phyloP scores from a whole-genome alignment of 2,329 filamentous ascomycete species.

The Hyphodiscus sp. region DNA sequence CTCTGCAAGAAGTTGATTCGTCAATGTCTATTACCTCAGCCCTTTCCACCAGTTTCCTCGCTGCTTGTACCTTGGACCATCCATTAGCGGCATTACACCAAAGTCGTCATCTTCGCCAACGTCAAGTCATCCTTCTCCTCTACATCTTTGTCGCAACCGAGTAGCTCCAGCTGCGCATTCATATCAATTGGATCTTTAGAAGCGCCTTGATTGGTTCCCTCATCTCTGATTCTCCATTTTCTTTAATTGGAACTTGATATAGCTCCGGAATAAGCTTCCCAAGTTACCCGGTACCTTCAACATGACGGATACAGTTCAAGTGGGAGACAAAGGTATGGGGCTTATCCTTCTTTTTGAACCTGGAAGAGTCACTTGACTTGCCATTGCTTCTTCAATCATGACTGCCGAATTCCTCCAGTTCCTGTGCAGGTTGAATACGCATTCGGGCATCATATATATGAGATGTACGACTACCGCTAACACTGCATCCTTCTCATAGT shows the following conservation, averaged over 20 bases:
- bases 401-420: not conserved
- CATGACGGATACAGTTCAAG: slow-evolving; percentile 42
- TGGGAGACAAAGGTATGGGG: slow-evolving; percentile 42
- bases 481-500: slow-evolving; percentile 36
- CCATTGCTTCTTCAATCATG: not conserved
- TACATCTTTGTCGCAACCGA: slow-evolving; percentile 21
- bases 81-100: not conserved
- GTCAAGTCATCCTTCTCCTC: slow-evolving; percentile 10
- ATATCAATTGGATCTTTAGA: slow-evolving; percentile 3
- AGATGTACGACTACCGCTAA: not conserved
- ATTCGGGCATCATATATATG: no score
- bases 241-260: not conserved
- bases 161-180: slow-evolving; percentile 15
- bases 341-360: slow-evolving; percentile 1
- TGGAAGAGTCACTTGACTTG: not conserved
- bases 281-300: slow-evolving; percentile 11
- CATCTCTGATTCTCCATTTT: not conserved
- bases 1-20: not conserved
- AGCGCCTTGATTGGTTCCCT: slow-evolving; percentile 12
- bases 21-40: not conserved
- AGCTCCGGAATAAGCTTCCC: slow-evolving; percentile 3
- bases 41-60: slow-evolving; percentile 1
- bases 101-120: slow-evolving; percentile 14
- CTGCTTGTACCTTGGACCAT: not conserved
- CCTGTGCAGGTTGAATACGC: not conserved